phyloP scores from a whole-genome alignment of 108 stramenopile species.

The Aurantiochytrium sp. region DNA sequence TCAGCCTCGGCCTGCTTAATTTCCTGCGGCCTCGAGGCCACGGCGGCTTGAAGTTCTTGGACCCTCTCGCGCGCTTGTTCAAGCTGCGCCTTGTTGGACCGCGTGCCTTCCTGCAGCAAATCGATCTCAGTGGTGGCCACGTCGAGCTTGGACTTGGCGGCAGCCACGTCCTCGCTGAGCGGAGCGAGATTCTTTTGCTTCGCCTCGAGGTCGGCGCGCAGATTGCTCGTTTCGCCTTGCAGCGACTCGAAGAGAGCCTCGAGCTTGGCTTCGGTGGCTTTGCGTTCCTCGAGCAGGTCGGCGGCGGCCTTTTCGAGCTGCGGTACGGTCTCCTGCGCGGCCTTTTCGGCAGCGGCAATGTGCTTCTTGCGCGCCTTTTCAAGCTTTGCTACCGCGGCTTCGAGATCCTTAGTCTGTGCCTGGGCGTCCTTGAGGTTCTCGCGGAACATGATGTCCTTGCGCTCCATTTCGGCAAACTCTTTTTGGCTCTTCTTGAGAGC shows the following conservation, averaged over 20 bases:
- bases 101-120: slow-evolving; percentile 63
- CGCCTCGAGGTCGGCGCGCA: slow-evolving; percentile 69
- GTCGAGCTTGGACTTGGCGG: slow-evolving; percentile 31
- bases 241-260: slow-evolving; percentile 1
- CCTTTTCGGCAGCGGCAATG: slow-evolving; percentile 36
- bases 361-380: slow-evolving; percentile 55
- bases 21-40: not conserved
- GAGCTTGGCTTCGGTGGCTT: not conserved
- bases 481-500: slow-evolving; percentile 68
- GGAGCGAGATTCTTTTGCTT: slow-evolving; percentile 77
- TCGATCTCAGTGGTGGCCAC: slow-evolving; percentile 61
- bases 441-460: slow-evolving; percentile 78
- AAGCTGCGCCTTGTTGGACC: slow-evolving; percentile 62
- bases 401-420: slow-evolving; percentile 61
- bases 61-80: not conserved
- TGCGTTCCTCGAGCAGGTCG: slow-evolving; percentile 28
- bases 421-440: slow-evolving; percentile 82
- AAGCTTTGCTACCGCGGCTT: slow-evolving; percentile 48
- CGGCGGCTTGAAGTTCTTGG: not conserved
- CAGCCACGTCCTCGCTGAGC: slow-evolving; percentile 63
- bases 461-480: slow-evolving; percentile 75
- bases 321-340: slow-evolving; percentile 61
- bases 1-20: slow-evolving; percentile 55
- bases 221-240: slow-evolving; percentile 56
- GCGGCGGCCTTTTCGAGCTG: slow-evolving; percentile 54